Conservation (phyloP, 305 asterid species). For the Solanum hybrid region DNA sequence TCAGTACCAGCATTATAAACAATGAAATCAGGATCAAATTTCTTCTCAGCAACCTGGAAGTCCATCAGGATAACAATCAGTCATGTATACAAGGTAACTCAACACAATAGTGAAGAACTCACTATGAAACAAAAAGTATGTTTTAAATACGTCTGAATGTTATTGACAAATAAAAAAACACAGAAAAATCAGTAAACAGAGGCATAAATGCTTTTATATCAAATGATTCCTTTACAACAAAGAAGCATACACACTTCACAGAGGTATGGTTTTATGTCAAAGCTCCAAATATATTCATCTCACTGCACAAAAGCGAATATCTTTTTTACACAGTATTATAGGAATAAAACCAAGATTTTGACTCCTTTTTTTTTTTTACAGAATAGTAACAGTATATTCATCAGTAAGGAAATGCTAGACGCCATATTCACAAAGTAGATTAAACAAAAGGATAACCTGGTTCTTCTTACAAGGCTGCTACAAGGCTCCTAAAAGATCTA, state of each 20-base stretch:
- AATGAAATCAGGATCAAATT: conserved; percentile 68
- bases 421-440: background rate
- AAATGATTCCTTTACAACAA: background rate
- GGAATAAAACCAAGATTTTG: background rate
- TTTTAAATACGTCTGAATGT: background rate
- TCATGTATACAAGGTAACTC: background rate
- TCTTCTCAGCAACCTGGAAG: conserved; percentile 53
- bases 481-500: background rate
- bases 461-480: background rate
- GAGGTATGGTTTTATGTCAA: background rate
- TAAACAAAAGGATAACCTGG: background rate
- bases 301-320: background rate
- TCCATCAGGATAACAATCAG: conserved; percentile 12
- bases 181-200: background rate
- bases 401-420: background rate
- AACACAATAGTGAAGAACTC: background rate
- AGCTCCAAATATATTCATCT: background rate
- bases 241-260: background rate
- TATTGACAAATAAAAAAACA: background rate
- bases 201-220: background rate
- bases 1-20: conserved; percentile 95
- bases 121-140: background rate
- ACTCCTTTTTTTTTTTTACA: background rate
- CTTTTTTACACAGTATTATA: background rate
- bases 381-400: background rate